Evolutionary conservation across 768 basidiomycete species (phyloP).

Genomic region (Strobilomyces echinocephalus): DNA sequence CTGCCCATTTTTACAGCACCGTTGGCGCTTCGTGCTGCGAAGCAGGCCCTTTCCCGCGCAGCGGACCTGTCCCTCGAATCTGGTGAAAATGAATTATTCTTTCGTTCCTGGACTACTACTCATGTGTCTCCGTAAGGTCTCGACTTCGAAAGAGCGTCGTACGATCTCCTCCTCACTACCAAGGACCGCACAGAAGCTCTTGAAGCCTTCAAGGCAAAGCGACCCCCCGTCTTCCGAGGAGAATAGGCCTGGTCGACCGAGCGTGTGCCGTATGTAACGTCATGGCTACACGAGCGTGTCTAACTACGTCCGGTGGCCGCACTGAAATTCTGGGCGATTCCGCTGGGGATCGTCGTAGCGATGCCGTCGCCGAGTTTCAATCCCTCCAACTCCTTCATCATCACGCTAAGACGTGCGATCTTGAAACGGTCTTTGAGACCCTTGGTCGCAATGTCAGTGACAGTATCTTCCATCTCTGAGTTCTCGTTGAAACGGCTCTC

Average conservation of each 20-base stretch:
- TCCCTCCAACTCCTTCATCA: constrained; percentile 85
- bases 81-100: constrained; percentile 35
- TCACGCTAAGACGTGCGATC: constrained; percentile 69
- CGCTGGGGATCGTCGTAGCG: constrained; percentile 53
- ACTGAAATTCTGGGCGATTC: constrained; percentile 49
- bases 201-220: constrained; percentile 80
- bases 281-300: constrained; percentile 11
- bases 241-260: constrained; percentile 40
- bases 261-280: not conserved
- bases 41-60: constrained; percentile 77
- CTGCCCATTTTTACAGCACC: constrained; percentile 50
- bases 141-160: constrained; percentile 86
- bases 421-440: constrained; percentile 53
- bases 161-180: constrained; percentile 70
- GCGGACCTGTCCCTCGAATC: constrained; percentile 74
- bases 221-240: constrained; percentile 73
- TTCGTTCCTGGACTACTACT: not conserved
- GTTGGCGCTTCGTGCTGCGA: constrained; percentile 81
- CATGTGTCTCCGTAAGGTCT: constrained; percentile 47
- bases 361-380: constrained; percentile 57
- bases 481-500: constrained; percentile 73
- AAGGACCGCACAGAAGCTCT: constrained; percentile 82
- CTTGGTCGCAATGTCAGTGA: constrained; percentile 35
- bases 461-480: constrained; percentile 41
- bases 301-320: constrained; percentile 44